These are phyloP conservation scores for Colletotrichum tabaci DNA, from an alignment of 2,329 filamentous ascomycete genomes.

Conservation along the genomic window DNA sequence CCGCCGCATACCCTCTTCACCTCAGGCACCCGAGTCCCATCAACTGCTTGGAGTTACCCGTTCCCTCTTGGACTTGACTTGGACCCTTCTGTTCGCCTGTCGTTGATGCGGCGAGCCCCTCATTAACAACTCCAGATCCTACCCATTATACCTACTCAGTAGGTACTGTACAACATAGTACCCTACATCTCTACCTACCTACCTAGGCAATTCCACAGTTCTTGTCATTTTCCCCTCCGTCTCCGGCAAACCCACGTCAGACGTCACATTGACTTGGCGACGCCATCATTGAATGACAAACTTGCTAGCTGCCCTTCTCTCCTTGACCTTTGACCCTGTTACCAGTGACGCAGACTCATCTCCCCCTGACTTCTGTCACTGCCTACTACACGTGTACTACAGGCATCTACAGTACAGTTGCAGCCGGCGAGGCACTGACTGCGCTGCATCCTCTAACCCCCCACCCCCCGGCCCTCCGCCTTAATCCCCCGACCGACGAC, in stretches of 20 bases:
- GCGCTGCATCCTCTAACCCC: not conserved
- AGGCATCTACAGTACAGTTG: no score
- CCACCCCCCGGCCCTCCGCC: constrained; percentile 14
- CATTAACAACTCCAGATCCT: no score
- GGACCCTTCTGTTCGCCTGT: no score
- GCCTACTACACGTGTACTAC: not conserved
- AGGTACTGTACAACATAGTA: no score
- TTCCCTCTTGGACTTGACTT: constrained; percentile 33
- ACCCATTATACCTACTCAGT: no score
- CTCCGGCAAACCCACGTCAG: constrained; percentile 7
- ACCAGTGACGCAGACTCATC: not conserved
- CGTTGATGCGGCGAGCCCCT: no score
- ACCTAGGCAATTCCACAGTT: constrained; percentile 17
- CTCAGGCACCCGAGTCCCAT: not conserved
- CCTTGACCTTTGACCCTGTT: not conserved
- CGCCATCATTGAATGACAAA: constrained; percentile 15
- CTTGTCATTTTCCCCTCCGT: not conserved
- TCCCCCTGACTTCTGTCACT: not conserved
- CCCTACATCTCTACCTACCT: not conserved
- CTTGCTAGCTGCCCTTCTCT: not conserved
- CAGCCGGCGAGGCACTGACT: not conserved
- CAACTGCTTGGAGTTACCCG: not conserved
- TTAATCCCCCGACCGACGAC: constrained; percentile 1
- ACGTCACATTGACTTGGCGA: constrained; percentile 39
- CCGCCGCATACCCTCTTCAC: not conserved